Conservation (phyloP, 2,329 filamentous ascomycete species). For the Fusarium lateritium region DNA sequence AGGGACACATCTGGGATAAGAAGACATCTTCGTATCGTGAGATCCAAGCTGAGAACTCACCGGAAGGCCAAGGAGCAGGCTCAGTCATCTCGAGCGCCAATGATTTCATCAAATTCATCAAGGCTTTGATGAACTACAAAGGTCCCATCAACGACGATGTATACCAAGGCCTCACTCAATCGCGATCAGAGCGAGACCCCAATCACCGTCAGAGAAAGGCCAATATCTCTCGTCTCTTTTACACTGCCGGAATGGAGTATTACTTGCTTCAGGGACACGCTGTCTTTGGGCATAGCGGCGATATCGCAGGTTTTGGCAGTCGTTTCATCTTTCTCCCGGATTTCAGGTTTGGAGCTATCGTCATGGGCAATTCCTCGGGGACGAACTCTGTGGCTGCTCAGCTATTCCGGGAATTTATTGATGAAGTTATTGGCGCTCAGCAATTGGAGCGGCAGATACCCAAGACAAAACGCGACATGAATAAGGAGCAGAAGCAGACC, state of each 20-base stretch:
- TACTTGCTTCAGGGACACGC: slow-evolving; percentile 41
- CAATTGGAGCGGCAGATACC: not conserved
- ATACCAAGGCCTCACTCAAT: slow-evolving; percentile 40
- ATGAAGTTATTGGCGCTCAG: slow-evolving; percentile 24
- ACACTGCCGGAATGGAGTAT: slow-evolving; percentile 46
- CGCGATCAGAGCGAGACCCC: slow-evolving; percentile 37
- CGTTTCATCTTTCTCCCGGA: slow-evolving; percentile 50
- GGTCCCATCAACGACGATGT: slow-evolving; percentile 45
- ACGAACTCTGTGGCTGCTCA: slow-evolving; percentile 31
- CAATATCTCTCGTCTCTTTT: slow-evolving; percentile 25
- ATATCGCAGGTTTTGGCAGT: slow-evolving; percentile 45
- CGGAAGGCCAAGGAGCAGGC: slow-evolving; percentile 51
- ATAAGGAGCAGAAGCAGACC: not conserved
- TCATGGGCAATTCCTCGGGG: slow-evolving; percentile 46
- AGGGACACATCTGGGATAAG: slow-evolving; percentile 32
- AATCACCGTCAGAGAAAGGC: slow-evolving; percentile 18
- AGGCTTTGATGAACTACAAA: slow-evolving; percentile 46
- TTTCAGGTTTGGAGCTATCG: slow-evolving; percentile 45
- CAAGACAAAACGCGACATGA: not conserved
- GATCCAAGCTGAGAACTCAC: slow-evolving; percentile 26
- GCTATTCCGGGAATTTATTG: slow-evolving; percentile 42
- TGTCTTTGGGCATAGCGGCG: slow-evolving; percentile 48
- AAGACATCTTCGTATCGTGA: not conserved
- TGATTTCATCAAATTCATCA: slow-evolving; percentile 51
- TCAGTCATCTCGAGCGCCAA: slow-evolving; percentile 49